Evolutionary conservation across 495 filamentous ascomycete genomes (phyloP).

Genomic region (Neurospora sp.): DNA sequence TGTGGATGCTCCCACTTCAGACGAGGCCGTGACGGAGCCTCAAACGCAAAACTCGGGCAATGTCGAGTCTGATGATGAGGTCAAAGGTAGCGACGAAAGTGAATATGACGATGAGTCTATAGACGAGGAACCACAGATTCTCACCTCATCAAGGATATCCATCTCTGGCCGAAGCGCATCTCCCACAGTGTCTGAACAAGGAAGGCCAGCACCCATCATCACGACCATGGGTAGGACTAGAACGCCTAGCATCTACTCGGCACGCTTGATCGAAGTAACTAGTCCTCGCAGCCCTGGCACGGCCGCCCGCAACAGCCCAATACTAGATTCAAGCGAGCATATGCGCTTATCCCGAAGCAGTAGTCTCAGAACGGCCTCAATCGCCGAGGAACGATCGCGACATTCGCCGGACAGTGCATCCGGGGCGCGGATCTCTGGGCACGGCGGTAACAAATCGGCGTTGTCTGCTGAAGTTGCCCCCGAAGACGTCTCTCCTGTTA

Average conservation of each 20-base stretch:
- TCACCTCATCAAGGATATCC: conserved; percentile 46
- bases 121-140: conserved; percentile 42
- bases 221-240: conserved; percentile 26
- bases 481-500: not conserved
- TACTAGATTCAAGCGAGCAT: conserved; percentile 28
- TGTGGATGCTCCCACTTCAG: too few relatives aligned
- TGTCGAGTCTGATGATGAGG: conserved; percentile 7
- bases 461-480: conserved; percentile 4
- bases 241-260: conserved; percentile 42
- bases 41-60: not conserved
- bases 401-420: conserved; percentile 11
- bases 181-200: conserved; percentile 29
- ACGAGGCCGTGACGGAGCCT: not conserved
- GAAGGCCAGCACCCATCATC: conserved; percentile 28
- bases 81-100: conserved; percentile 25
- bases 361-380: conserved; percentile 31
- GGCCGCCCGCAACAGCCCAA: conserved; percentile 32
- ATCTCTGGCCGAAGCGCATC: conserved; percentile 37
- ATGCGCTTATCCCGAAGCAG: conserved; percentile 24
- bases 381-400: conserved; percentile 24
- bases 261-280: conserved; percentile 44
- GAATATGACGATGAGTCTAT: conserved; percentile 38
- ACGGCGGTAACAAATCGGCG: conserved; percentile 11
- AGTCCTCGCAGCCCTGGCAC: conserved; percentile 34
- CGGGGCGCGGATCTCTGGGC: conserved; percentile 8